Conservation (phyloP, 805 yeast genomes). For the Blastobotrys robertii region DNA sequence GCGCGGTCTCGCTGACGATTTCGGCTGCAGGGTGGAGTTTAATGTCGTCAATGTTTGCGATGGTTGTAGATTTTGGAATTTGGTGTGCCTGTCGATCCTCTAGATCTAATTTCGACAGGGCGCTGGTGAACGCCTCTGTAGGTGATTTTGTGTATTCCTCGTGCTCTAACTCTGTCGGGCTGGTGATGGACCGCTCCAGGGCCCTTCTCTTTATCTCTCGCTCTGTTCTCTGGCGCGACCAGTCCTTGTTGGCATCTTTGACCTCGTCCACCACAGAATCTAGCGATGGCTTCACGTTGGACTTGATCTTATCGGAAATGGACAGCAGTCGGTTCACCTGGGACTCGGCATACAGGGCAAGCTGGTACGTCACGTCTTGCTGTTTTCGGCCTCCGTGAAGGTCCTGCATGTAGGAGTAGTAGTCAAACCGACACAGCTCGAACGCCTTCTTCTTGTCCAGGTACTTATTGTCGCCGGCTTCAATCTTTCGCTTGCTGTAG, state of each 20-base stretch:
- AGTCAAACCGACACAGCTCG: conserved; percentile 35
- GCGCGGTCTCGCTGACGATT: background rate
- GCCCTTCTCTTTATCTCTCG: conserved; percentile 29
- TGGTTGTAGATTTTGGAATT: background rate
- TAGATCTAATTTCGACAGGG: background rate
- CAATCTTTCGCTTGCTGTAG: conserved; percentile 19
- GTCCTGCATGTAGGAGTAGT: conserved; percentile 32
- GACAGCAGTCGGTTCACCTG: conserved; percentile 22
- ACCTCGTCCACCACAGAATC: conserved; percentile 27
- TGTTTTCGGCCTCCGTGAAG: conserved; percentile 34
- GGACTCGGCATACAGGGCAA: conserved; percentile 30
- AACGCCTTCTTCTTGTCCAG: conserved; percentile 31
- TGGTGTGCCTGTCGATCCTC: background rate
- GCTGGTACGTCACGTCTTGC: conserved; percentile 29
- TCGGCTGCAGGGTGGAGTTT: no score
- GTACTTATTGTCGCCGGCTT: conserved; percentile 31
- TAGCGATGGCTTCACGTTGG: conserved; percentile 23
- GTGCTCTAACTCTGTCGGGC: background rate
- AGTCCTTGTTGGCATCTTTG: conserved; percentile 28
- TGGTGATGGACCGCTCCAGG: conserved; percentile 24
- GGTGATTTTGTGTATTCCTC: background rate
- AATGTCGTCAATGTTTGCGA: background rate
- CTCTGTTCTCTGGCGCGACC: conserved; percentile 31
- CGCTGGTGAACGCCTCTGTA: background rate
- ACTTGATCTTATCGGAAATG: conserved; percentile 20